Base-by-base conservation (phyloP, 1,284 basidiomycete genomes). In the Cryptococcus hybrid region DNA sequence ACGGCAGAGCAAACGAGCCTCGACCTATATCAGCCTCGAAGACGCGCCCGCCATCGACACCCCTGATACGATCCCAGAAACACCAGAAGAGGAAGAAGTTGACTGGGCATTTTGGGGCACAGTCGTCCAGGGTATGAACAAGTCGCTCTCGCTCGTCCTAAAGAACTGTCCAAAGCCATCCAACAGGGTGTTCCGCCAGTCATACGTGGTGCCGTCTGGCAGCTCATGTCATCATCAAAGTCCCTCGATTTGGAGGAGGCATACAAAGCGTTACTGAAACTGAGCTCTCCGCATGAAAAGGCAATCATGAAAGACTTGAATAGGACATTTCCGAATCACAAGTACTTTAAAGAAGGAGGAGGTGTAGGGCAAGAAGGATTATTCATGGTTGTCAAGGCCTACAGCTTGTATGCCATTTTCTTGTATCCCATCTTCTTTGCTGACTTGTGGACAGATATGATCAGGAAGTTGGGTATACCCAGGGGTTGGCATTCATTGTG, bases 341-440 rank as follows among this genome's bases (percentile, higher is more conserved):
- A 91, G 48, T 97, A 92, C 79, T 99, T 98, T 77, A 90, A 87
- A 53, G 66, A 74, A 34, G 89, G 91, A 60, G 90, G 89, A 1
- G 93, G 93, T 1, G 87, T 92, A 18, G 95, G 95, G 0, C 94
- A 98, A 75, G 95, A 97, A 75, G 92, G 95, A 66, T 78, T 99
- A 40, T 97, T 94, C 81, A 97, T 97, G 74, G 94, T 99, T 50
- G 83, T 97, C 45, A 98, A 98, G 77, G 96, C 95, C 7, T 99
- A 98, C 75, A 96, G 93, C 36, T 73, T 99, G 84, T 89, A 77
- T 70, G 84, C 69, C 4, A 4, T 2, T 15, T n/a, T 40, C n/a
- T 11, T 38, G 24, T 24, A 24, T 24, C 24, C 24, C 24, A 24
- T 24, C 24, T 24, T 24, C 24, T 13, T 4, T 47, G 44, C 55